Percentiles rank a stretch among this genome's conserved stretches.
phyloP scores from a whole-genome alignment of 164 flowering plant genomes.

The Amborella trichopoda region DNA sequence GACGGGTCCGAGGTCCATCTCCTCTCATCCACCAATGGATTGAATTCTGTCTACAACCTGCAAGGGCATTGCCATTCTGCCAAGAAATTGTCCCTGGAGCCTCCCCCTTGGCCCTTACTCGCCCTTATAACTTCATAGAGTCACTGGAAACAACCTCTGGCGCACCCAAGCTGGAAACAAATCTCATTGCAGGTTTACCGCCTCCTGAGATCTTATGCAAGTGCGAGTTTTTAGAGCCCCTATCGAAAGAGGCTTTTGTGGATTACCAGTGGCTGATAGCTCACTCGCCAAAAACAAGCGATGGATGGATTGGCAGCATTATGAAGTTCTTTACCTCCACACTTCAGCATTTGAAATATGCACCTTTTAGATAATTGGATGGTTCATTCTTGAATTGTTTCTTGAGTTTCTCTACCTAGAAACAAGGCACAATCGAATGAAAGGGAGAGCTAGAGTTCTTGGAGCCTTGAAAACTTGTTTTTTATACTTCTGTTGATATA shows the following conservation, averaged over 20 bases:
- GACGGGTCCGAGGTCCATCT: slow-evolving; percentile 76
- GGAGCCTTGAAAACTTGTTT: no score
- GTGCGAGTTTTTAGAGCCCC: slow-evolving; percentile 80
- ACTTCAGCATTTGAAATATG: no score
- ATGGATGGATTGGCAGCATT: slow-evolving; percentile 15
- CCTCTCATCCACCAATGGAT: slow-evolving; percentile 85
- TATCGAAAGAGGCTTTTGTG: slow-evolving; percentile 44
- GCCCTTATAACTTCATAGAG: slow-evolving; percentile 3
- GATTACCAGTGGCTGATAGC: slow-evolving; percentile 49
- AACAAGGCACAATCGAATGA: no score
- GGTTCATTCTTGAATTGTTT: no score
- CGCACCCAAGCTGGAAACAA: slow-evolving; percentile 60
- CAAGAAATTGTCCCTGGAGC: slow-evolving; percentile 80
- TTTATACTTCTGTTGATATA: no score
- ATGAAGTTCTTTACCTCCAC: slow-evolving; percentile 7
- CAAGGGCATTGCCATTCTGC: slow-evolving; percentile 67
- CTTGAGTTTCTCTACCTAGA: no score
- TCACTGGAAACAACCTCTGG: slow-evolving; percentile 23
- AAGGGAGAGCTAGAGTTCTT: no score
- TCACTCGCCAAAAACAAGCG: slow-evolving; percentile 24
- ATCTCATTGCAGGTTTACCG: slow-evolving; percentile 66
- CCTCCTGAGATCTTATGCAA: slow-evolving; percentile 53
- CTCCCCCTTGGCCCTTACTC: slow-evolving; percentile 41
- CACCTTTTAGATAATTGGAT: no score
- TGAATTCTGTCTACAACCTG: slow-evolving; percentile 78